Base-by-base conservation (phyloP, 768 basidiomycete species). In the Pleurotus djamor region DNA sequence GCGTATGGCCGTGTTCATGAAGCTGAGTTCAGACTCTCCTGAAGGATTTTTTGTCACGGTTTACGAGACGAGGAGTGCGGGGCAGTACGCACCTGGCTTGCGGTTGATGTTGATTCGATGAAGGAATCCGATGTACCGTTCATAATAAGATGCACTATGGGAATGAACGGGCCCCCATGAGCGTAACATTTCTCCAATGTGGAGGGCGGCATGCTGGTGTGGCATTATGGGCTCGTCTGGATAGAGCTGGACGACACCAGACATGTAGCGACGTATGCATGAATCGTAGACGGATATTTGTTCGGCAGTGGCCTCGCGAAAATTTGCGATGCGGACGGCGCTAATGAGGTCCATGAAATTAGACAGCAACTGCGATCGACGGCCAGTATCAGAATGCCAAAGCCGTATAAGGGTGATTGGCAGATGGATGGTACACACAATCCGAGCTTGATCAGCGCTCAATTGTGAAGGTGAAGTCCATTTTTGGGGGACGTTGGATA, bases 401-500 rank as follows among this genome's bases (percentile, higher is more conserved):
- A 50, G 38, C 43, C 41, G 36, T 10, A 52, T 47, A 14, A 52
- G 51, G 17, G 51, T 47, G 7, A 59, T 41, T 7, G 59, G 34
- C 14, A 52, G 35, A 54, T 50, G 59, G 5, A 59, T n/a, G 9
- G 50, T 47, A 43, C 50, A 59, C 54, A 52, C 13, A 10, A 48
- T 59, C 4, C 51, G 37, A 12, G 59, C n/a, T 43, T 52, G 36
- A 28, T 44, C 35, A 4, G 49, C 37, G 13, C 33, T 59, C 51
- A 48, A 44, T 7, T 41, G 17, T n/a, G 38, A 34, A 9, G 17
- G 13, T 10, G 37, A n/a, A 8, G 14, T 28, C 68, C 74, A 72
- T 44, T 73, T 65, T 0, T 17, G 52, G 2, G 75, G 77, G 0
- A 68, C 71, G 4, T 57, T 55, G 0, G 59, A 63, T 1, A 76